A percentile compares a stretch with the other conserved stretches of the same genome.
phyloP scores from a whole-genome alignment of 2,329 filamentous ascomycete species.

The Pseudocercospora crystallina region DNA sequence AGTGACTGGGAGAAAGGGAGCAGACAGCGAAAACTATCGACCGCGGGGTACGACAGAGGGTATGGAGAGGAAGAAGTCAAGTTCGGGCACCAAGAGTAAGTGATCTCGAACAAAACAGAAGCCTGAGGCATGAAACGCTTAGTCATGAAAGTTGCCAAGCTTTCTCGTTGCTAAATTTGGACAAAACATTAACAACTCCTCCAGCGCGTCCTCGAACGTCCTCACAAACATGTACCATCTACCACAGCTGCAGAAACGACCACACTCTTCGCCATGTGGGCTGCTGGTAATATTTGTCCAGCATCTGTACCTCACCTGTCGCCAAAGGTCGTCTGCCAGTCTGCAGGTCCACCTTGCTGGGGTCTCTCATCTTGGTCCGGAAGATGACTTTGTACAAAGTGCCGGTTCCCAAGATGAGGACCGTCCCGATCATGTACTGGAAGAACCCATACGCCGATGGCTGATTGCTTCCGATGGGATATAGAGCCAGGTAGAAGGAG shows the following conservation, averaged over 20 bases:
- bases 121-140: too few relatives aligned
- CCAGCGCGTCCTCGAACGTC: too few relatives aligned
- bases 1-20: too few relatives aligned
- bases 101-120: too few relatives aligned
- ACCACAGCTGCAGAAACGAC: slow-evolving; percentile 14
- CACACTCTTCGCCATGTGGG: slow-evolving; percentile 8
- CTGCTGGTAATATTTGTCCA: slow-evolving; percentile 13
- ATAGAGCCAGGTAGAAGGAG: slow-evolving; percentile 16
- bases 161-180: too few relatives aligned
- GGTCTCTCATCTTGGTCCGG: slow-evolving; percentile 17
- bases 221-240: too few relatives aligned
- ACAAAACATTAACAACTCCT: too few relatives aligned
- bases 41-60: too few relatives aligned
- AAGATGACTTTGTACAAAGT: slow-evolving; percentile 13
- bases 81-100: too few relatives aligned
- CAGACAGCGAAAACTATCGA: too few relatives aligned
- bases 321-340: slow-evolving; percentile 11
- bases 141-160: too few relatives aligned
- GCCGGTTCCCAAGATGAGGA: slow-evolving; percentile 44
- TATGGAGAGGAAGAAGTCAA: too few relatives aligned
- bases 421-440: slow-evolving; percentile 49
- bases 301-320: slow-evolving; percentile 18
- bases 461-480: slow-evolving; percentile 32
- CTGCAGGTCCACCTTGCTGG: slow-evolving; percentile 9
- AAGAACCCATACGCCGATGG: slow-evolving; percentile 31